Evolutionary conservation across 2,329 filamentous ascomycete genomes (phyloP).

Genomic region (Alternaria postmessia): DNA sequence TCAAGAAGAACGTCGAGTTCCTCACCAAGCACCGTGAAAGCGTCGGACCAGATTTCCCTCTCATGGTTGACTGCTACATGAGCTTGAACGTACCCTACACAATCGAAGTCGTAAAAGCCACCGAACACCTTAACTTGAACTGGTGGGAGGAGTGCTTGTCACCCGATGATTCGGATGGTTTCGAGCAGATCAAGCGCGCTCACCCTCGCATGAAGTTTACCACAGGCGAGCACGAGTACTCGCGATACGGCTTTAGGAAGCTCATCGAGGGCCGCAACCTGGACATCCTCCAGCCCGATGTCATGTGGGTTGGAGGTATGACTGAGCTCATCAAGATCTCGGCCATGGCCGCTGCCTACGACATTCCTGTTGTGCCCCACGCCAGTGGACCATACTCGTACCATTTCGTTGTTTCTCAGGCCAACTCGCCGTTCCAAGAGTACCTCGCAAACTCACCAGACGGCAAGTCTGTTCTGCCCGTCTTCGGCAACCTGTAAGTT

Average conservation of each 20-base stretch:
- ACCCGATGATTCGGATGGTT: constrained; percentile 91
- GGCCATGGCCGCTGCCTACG: constrained; percentile 89
- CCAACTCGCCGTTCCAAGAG: constrained; percentile 94
- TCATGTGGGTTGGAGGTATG: constrained; percentile 96
- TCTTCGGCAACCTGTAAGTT: constrained; percentile 92
- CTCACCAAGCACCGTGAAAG: constrained; percentile 82
- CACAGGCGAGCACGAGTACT: constrained; percentile 95
- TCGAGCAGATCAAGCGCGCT: constrained; percentile 86
- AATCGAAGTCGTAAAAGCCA: constrained; percentile 86
- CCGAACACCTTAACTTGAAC: constrained; percentile 85
- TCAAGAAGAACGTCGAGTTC: constrained; percentile 90
- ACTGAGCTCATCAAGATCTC: constrained; percentile 91
- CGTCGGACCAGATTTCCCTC: constrained; percentile 87
- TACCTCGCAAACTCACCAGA: constrained; percentile 94
- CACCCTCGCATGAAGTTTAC: constrained; percentile 93
- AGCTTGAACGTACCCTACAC: constrained; percentile 91
- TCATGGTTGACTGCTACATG: constrained; percentile 99
- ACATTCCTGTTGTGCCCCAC: constrained; percentile 94
- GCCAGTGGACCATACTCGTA: constrained; percentile 94
- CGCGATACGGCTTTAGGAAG: constrained; percentile 92
- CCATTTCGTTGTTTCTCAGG: constrained; percentile 93
- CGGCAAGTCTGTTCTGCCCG: constrained; percentile 86
- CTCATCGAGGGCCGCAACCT: constrained; percentile 89
- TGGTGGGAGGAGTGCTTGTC: constrained; percentile 97
- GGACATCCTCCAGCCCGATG: constrained; percentile 93